phyloP scores from a whole-genome alignment of 495 filamentous ascomycete species.

The Tuber umbilicatum region DNA sequence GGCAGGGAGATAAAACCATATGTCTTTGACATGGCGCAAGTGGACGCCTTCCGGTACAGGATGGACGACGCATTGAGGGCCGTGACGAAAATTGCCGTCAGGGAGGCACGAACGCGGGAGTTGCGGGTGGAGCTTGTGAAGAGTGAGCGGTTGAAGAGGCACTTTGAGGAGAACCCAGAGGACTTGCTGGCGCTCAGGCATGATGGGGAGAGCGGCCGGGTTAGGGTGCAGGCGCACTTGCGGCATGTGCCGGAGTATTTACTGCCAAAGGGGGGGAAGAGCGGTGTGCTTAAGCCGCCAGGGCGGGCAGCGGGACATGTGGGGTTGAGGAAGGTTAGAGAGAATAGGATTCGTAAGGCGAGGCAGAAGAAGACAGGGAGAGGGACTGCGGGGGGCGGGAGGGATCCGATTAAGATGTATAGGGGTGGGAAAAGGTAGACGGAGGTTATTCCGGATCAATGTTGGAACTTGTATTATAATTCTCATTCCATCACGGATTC shows the following conservation, averaged over 20 bases:
- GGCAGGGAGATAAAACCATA: slow-evolving; percentile 78
- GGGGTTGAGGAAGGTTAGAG: slow-evolving; percentile 62
- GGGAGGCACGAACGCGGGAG: slow-evolving; percentile 83
- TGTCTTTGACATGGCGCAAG: slow-evolving; percentile 86
- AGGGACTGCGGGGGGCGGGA: slow-evolving; percentile 54
- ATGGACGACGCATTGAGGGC: slow-evolving; percentile 81
- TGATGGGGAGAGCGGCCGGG: slow-evolving; percentile 75
- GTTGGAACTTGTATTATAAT: not conserved
- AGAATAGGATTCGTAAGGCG: slow-evolving; percentile 68
- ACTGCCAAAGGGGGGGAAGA: slow-evolving; percentile 68
- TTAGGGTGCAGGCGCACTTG: slow-evolving; percentile 76
- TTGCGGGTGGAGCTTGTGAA: slow-evolving; percentile 82
- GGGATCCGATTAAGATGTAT: slow-evolving; percentile 86
- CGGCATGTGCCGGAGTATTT: slow-evolving; percentile 95
- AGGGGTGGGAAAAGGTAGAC: slow-evolving; percentile 51
- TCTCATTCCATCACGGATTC: not conserved
- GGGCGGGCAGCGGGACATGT: slow-evolving; percentile 64
- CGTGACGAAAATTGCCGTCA: slow-evolving; percentile 73
- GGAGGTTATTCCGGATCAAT: not conserved
- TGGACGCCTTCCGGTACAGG: slow-evolving; percentile 89
- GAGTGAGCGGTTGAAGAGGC: slow-evolving; percentile 84
- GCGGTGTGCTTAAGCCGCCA: slow-evolving; percentile 34
- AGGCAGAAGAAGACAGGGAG: slow-evolving; percentile 54
- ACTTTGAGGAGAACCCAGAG: slow-evolving; percentile 94
- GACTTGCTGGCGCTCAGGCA: slow-evolving; percentile 82